Evolutionary conservation across 2,329 filamentous ascomycete species (phyloP).

Genomic region (Alternaria ethzedia): DNA sequence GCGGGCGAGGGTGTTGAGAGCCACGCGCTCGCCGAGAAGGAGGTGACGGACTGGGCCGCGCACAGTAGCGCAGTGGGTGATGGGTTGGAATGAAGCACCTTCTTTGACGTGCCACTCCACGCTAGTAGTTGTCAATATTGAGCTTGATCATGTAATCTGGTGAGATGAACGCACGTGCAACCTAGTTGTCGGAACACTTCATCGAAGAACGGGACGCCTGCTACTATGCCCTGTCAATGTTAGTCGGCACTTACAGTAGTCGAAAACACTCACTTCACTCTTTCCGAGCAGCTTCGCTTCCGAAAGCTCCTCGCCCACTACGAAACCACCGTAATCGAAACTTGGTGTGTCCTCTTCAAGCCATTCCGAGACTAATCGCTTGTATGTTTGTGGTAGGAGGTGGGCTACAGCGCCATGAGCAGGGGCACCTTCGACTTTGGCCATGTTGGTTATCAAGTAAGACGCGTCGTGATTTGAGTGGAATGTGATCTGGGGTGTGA

Average conservation of each 20-base stretch:
- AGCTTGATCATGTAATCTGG: not conserved
- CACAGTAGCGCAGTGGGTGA: slow-evolving; percentile 77
- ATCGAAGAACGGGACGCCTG: slow-evolving; percentile 92
- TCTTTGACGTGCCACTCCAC: slow-evolving; percentile 87
- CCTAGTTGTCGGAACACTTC: slow-evolving; percentile 90
- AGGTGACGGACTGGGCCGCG: slow-evolving; percentile 81
- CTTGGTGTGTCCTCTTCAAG: slow-evolving; percentile 95
- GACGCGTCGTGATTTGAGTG: not conserved
- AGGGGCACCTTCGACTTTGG: slow-evolving; percentile 58
- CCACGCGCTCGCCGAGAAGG: slow-evolving; percentile 91
- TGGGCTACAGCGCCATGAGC: slow-evolving; percentile 68
- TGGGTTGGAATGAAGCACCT: slow-evolving; percentile 68
- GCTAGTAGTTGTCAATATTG: slow-evolving; percentile 37
- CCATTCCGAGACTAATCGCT: slow-evolving; percentile 80
- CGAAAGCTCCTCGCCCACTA: slow-evolving; percentile 74
- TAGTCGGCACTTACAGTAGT: not conserved
- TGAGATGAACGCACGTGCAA: slow-evolving; percentile 65
- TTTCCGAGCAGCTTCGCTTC: slow-evolving; percentile 64
- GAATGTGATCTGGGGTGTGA: not conserved
- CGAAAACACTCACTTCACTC: slow-evolving; percentile 52
- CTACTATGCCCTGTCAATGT: slow-evolving; percentile 71
- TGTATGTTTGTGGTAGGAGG: slow-evolving; percentile 85
- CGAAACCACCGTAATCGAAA: slow-evolving; percentile 96
- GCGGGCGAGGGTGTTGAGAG: slow-evolving; percentile 85
- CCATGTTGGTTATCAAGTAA: slow-evolving; percentile 8